Evolutionary conservation across 345 rosid genomes (phyloP).

Genomic region (Euphorbia tirucalli): DNA sequence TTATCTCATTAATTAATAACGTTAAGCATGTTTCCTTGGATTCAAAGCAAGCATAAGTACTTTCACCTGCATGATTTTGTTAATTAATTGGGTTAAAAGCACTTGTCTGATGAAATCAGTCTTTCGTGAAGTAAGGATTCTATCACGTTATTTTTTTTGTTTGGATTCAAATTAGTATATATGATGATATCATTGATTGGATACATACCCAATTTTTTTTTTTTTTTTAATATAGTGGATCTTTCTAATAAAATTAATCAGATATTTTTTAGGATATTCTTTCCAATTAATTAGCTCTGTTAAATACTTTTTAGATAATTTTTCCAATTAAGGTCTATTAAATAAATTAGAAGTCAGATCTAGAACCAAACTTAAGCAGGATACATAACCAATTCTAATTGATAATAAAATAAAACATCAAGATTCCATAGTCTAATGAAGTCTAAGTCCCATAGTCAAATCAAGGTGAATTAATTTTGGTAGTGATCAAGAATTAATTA

Average conservation of each 20-base stretch:
- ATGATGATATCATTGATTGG: background rate
- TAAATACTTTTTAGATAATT: too few species aligned
- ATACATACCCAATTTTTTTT: background rate
- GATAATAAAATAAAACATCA: background rate
- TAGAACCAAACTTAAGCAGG: too few species aligned
- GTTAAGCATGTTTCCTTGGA: background rate
- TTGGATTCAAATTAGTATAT: background rate
- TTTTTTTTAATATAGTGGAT: too few species aligned
- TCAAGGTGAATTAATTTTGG: background rate
- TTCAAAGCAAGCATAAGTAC: background rate
- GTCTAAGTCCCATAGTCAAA: slow-evolving; percentile 6
- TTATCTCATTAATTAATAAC: too few species aligned
- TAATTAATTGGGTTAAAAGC: slow-evolving; percentile 3
- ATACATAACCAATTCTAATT: background rate
- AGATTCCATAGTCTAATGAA: background rate
- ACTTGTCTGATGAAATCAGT: background rate
- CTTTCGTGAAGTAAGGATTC: background rate
- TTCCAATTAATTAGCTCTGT: too few species aligned
- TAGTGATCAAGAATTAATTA: slow-evolving; percentile 1
- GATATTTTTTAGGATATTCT: too few species aligned
- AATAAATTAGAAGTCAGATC: too few species aligned
- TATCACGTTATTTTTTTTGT: background rate
- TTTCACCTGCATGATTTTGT: slow-evolving; percentile 8
- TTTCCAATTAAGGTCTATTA: too few species aligned
- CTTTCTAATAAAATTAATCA: too few species aligned